These are phyloP conservation scores for Gossypioides kirkii DNA, from an alignment of 345 rosid species.

Conservation along the genomic window DNA sequence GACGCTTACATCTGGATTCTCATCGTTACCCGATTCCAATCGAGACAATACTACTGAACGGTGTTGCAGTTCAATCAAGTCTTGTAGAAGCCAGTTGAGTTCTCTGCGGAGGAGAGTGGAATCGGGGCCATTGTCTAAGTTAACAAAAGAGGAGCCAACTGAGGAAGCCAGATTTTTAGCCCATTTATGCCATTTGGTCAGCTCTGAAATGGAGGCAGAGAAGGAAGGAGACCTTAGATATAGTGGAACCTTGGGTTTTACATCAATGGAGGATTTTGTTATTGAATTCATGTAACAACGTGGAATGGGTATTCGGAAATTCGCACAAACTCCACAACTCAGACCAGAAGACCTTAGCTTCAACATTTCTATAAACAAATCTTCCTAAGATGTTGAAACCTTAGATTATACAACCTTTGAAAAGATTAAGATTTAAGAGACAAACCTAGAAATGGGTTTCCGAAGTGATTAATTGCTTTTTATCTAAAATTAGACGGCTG, in stretches of 20 bases:
- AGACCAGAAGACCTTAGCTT: conserved; percentile 1
- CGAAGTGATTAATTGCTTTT: too few relatives aligned
- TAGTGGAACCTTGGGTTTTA: conserved; percentile 44
- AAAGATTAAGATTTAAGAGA: too few relatives aligned
- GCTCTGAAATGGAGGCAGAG: conserved; percentile 41
- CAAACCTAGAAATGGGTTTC: too few relatives aligned
- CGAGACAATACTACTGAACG: conserved; percentile 21
- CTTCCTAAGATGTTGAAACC: background rate
- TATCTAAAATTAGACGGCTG: too few relatives aligned
- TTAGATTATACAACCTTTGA: background rate
- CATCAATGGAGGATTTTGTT: background rate
- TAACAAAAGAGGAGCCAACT: conserved; percentile 43
- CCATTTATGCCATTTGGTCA: conserved; percentile 74
- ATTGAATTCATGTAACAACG: background rate
- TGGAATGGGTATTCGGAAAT: background rate
- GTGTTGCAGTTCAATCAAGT: conserved; percentile 40
- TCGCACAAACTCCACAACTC: background rate
- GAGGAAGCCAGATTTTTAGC: conserved; percentile 58
- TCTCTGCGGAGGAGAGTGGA: conserved; percentile 55
- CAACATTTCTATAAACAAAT: background rate
- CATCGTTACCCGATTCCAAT: conserved; percentile 17
- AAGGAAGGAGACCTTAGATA: conserved; percentile 46
- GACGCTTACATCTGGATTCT: conserved; percentile 15
- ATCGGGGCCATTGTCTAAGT: conserved; percentile 58
- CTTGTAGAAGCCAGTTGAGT: conserved; percentile 78